phyloP scores from a whole-genome alignment of 1,284 basidiomycete species.

The Moniliella sp. region DNA sequence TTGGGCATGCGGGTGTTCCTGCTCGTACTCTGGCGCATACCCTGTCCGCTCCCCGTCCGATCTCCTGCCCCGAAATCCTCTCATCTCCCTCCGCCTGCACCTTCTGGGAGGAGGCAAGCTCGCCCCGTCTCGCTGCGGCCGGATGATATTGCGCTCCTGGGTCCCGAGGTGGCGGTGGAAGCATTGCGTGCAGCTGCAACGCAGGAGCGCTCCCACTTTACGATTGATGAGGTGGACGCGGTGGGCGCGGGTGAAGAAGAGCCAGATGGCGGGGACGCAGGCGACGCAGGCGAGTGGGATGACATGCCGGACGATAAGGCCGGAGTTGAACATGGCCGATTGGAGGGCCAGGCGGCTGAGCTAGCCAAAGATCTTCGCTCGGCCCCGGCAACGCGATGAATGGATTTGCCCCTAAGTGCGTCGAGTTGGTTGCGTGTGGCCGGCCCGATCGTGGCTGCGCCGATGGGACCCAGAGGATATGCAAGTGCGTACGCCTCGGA shows the following conservation, averaged over 20 bases:
- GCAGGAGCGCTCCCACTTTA: conserved; percentile 2
- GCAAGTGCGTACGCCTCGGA: no score
- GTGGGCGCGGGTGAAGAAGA: background rate
- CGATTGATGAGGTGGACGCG: conserved; percentile 1
- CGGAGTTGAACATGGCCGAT: background rate
- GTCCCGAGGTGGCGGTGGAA: conserved; percentile 1
- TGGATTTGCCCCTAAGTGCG: no score
- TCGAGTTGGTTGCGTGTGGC: no score
- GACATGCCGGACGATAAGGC: background rate
- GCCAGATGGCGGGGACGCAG: background rate
- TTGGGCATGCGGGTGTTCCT: background rate
- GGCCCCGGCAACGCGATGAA: no score
- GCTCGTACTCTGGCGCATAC: no score
- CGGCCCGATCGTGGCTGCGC: no score
- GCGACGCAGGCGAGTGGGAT: background rate
- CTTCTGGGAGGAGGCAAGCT: no score
- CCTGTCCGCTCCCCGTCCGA: no score
- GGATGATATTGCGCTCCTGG: background rate
- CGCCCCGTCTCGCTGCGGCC: no score
- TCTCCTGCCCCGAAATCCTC: no score
- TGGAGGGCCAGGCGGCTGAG: background rate
- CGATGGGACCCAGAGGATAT: no score
- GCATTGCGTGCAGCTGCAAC: background rate
- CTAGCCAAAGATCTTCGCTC: background rate
- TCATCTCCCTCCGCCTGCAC: no score